Base-by-base conservation (phyloP, 768 basidiomycete species). In the Leucocoprinus leucothites region DNA sequence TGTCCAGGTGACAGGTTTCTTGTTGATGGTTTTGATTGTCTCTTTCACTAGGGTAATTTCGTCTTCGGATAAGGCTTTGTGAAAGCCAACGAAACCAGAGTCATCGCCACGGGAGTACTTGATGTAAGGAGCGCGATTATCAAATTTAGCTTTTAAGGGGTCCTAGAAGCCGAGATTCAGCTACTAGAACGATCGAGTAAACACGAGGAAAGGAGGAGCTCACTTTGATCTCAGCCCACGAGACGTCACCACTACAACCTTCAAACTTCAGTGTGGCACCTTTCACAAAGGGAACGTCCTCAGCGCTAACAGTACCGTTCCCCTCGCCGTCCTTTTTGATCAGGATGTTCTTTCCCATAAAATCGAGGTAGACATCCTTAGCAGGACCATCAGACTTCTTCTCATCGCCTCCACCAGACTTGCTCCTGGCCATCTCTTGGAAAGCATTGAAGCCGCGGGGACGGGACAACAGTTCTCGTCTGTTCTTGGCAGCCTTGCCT, bases 381-480 rank as follows among this genome's bases (percentile, higher is more conserved):
- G 64, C 61, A 59, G 74, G 69, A 1, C 48, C 61, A 5, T 65
- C 73, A 1, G 58, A 41, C 44, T 58, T 61, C 21, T 71, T 69
- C 56, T 72, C 74, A 40, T 67, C 67, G 31, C 64, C 52, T 26
- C 59, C n/a, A n/a, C n/a, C 63, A 4, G 67, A 65, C 44, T 72
- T 76, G 18, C 69, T 72, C 48, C 66, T 68, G 8, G 65, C 73
- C 80, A 82, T 85, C 58, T 87, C 83, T 51, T 77, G 76, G 75
- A 94, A 94, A 14, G 91, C 91, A 63, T 93, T 86, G 72, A 94
- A 94, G 9, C 86, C 86, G 9, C 71, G 72, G 18, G 70, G 70
- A 38, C 73, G 73, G 3, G 78, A 70, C 49, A 86, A 79, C 44
- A 67, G 66, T 41, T 86, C 82, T 57, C 79, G 81, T 59, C 84